Evolutionary conservation across 495 filamentous ascomycete species (phyloP).

Genomic region (Xylaria longipes): DNA sequence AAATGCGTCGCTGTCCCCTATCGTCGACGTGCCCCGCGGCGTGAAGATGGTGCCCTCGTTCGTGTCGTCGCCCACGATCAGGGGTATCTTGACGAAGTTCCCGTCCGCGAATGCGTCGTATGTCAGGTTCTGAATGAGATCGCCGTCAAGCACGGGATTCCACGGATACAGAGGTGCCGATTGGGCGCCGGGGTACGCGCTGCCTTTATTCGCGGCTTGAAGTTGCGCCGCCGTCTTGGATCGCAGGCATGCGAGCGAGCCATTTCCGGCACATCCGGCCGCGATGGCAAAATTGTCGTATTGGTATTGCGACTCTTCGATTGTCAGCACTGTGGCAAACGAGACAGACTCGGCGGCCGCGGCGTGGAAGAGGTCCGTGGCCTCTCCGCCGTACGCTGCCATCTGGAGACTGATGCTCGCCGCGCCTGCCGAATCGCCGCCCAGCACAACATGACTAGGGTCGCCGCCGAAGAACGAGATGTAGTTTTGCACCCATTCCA

Average conservation of each 20-base stretch:
- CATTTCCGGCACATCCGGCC: conserved; percentile 55
- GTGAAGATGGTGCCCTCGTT: conserved; percentile 74
- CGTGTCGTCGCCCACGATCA: conserved; percentile 73
- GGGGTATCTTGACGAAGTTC: conserved; percentile 70
- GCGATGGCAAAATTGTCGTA: conserved; percentile 67
- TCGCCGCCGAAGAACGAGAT: conserved; percentile 75
- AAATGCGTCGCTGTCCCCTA: conserved; percentile 60
- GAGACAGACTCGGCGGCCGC: conserved; percentile 71
- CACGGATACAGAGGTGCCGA: conserved; percentile 63
- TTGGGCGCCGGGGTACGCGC: conserved; percentile 59
- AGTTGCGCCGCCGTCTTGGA: conserved; percentile 54
- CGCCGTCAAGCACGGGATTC: conserved; percentile 63
- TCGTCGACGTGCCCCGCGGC: conserved; percentile 53
- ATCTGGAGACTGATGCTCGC: conserved; percentile 43
- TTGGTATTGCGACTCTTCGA: conserved; percentile 66
- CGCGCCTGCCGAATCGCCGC: conserved; percentile 73
- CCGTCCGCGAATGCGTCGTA: conserved; percentile 63
- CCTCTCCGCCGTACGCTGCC: conserved; percentile 45
- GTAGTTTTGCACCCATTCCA: conserved; percentile 75
- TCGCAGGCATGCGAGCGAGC: conserved; percentile 65
- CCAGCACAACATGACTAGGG: conserved; percentile 64
- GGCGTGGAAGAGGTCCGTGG: conserved; percentile 66
- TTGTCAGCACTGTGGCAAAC: conserved; percentile 65
- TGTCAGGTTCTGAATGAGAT: conserved; percentile 65
- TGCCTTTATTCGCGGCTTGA: conserved; percentile 59